Conservation (phyloP, 1,284 basidiomycete genomes). For the Trichosporon asahii region DNA sequence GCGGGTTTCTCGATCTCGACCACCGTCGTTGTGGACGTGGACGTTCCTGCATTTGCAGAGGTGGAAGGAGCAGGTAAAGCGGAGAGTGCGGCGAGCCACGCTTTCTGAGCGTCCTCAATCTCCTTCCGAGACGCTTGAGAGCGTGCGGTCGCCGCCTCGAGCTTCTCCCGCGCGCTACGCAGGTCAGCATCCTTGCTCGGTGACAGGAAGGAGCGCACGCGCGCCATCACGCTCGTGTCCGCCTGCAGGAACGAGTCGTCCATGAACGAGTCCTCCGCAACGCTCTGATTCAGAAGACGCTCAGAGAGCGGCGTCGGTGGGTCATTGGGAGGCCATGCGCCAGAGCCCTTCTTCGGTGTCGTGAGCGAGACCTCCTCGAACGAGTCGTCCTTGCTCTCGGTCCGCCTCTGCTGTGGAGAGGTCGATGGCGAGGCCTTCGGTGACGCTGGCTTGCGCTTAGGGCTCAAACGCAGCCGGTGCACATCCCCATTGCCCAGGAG, state of each 20-base stretch:
- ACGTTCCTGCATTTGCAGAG: not conserved
- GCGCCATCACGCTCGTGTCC: conserved; percentile 3
- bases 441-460: not conserved
- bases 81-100: conserved; percentile 19
- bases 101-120: conserved; percentile 15
- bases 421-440: not conserved
- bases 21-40: not conserved
- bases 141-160: conserved; percentile 14
- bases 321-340: not conserved
- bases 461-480: not conserved
- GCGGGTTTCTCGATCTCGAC: not conserved
- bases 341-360: not conserved
- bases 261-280: not conserved
- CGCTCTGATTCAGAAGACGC: not conserved
- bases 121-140: conserved; percentile 10
- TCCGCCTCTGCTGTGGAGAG: not conserved
- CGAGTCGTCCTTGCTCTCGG: not conserved
- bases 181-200: conserved; percentile 10
- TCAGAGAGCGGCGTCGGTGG: not conserved
- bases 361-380: not conserved
- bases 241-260: not conserved
- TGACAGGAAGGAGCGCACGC: not conserved
- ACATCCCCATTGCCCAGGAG: not conserved
- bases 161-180: conserved; percentile 14
- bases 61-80: not conserved